Base-by-base conservation (phyloP, 2,329 filamentous ascomycete species). In the Aspergillus chevalieri region DNA sequence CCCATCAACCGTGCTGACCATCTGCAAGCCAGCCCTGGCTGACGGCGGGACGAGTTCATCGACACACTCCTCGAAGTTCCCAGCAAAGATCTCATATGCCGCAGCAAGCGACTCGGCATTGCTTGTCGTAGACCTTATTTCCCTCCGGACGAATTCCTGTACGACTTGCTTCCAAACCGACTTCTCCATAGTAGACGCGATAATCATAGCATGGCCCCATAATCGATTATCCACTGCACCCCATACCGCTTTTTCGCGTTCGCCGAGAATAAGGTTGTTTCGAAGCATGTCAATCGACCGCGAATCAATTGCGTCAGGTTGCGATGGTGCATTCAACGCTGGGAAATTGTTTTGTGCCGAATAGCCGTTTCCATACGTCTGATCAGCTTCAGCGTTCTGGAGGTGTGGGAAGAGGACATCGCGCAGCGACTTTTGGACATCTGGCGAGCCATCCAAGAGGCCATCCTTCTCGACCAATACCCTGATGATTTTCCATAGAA, bases 151-250 rank as follows among this genome's bases (percentile, higher is more conserved):
- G 62, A 98, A 98, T 62, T 98, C 93, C 62, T 95, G 90, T 0
- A 90, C 83, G 22, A 98, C 91, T 65, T 94, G 88, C 66, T 90
- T 94, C 80, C 94, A 97, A 2, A 94, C 76, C 4, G 78, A 74
- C 42, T 75, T 78, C 19, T 89, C 87, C 44, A 87, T 76, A 1
- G 89, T 93, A 6, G 71, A 95, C 67, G 93, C 86, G 33, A 98
- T 85, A 17, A 98, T 77, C 79, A 98, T 87, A 3, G 93, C 94
- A 67, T 98, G 94, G 2, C 89, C 93, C 94, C 94, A 98, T 2
- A 98, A 75, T 44, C 91, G 83, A 67, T 91, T 90, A 67, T 98
- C 93, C 28, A 90, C 92, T 4, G 93, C 91, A 55, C 86, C 79
- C 92, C 92, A 97, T 0, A 94, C 87, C 4, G 93, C 93, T 58